Evolutionary conservation across 441 rosid species (phyloP), one percentile per base, ranked within the genome.

Genomic region (Sinapis alba): DNA sequence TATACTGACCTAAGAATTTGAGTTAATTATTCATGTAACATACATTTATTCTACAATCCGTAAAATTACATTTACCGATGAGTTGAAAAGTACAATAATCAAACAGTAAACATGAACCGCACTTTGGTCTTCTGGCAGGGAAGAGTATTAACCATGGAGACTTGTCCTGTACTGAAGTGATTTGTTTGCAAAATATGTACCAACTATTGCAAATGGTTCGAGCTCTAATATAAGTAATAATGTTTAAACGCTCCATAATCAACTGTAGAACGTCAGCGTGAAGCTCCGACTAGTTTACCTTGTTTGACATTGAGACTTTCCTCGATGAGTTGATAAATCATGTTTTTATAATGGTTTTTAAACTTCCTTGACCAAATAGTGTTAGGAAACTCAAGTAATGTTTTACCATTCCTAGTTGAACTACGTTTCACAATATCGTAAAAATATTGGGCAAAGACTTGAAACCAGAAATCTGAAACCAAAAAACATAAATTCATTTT

Each of bases 111-210:
- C 26, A 62, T 5, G 65, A 32, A 62, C 47, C 26, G 47, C 27
- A 32, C 26, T 62, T 62, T 18, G 13, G 20, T 60, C 41, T 60
- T 15, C 1, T 6, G 4, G 3, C n/a, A 15, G 41, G 41, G 41
- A 60, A 60, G 41, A 60, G 28, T 28, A 60, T 60, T 23, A 15
- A 1, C 64, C 64, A 60, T 15, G 21, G 64, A 28, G 11, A 60
- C 64, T 15, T 60, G 3, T 60, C 64, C 4, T 60, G 23, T 16
- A 60, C 18, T 0, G n/a, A 28, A 60, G 63, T 27, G 21, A 27
- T 59, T 59, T 11, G 63, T 27, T 59, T 59, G 63, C 63, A 27
- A 59, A 59, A 38, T 59, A 12, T 13, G 38, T 59, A 59, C 63
- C 63, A 59, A 15, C 15, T 7, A 38, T 59, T 59, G 63, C 63